Percentiles rank a stretch among this genome's conserved stretches.
Conservation (phyloP, 2,329 filamentous ascomycete species). For the Xylaria digitata region DNA sequence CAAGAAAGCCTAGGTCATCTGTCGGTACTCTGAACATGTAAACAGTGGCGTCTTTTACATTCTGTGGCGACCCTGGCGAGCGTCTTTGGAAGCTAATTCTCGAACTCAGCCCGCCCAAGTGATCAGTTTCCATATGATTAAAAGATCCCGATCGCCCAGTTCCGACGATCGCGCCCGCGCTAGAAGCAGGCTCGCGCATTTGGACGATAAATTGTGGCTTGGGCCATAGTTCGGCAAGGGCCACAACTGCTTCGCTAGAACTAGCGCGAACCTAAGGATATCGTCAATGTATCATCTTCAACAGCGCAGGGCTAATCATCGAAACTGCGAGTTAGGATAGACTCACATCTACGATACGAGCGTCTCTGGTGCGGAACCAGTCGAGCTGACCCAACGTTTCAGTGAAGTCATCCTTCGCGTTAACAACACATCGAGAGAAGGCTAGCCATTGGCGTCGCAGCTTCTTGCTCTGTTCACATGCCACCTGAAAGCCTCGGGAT, state of each 20-base stretch:
- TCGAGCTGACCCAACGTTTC: slow-evolving; percentile 3
- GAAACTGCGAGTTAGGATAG: background rate
- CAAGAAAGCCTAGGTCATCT: background rate
- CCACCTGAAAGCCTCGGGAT: slow-evolving; percentile 25
- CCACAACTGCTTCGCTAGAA: background rate
- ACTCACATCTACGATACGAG: slow-evolving; percentile 11
- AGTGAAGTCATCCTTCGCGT: background rate
- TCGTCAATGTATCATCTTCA: background rate
- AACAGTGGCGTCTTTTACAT: slow-evolving; percentile 49
- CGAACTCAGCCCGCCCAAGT: background rate
- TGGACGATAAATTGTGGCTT: slow-evolving; percentile 47
- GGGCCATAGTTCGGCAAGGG: slow-evolving; percentile 34
- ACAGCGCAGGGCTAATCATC: too few species aligned
- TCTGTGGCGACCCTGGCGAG: slow-evolving; percentile 42
- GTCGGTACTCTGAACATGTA: slow-evolving; percentile 44
- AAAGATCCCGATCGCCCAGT: background rate
- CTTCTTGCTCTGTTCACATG: slow-evolving; percentile 41
- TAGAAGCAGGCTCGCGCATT: slow-evolving; percentile 16
- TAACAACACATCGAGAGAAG: slow-evolving; percentile 44
- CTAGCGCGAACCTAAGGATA: background rate
- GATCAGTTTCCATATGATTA: background rate
- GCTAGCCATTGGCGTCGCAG: slow-evolving; percentile 50
- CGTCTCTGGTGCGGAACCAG: background rate
- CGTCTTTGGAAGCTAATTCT: slow-evolving; percentile 38
- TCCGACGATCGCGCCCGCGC: background rate